Evolutionary conservation across 108 stramenopile species (phyloP).

Genomic region (Parietichytrium sp.): DNA sequence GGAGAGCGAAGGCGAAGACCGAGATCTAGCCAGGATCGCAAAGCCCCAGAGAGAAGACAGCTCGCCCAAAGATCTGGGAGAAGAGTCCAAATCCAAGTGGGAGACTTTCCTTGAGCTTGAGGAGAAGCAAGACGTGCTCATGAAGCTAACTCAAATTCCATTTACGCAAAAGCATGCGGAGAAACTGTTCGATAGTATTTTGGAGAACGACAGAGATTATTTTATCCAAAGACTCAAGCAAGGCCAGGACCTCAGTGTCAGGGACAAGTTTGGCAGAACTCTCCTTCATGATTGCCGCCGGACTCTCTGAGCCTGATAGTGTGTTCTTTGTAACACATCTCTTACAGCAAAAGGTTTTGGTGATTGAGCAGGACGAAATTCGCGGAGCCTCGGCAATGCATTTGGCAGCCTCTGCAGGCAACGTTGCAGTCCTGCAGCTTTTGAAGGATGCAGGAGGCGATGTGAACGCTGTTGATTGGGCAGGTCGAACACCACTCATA

Average conservation of each 20-base stretch:
- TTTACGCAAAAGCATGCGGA: neutral
- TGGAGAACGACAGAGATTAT: neutral
- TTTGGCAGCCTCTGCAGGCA: neutral
- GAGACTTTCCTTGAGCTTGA: neutral
- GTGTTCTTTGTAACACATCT: neutral
- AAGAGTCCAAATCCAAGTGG: too few relatives aligned
- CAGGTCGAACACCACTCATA: neutral
- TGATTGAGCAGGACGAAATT: neutral
- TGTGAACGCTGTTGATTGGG: neutral
- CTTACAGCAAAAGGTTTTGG: neutral
- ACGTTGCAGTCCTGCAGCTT: neutral
- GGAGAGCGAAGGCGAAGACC: too few relatives aligned
- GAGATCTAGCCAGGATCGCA: too few relatives aligned
- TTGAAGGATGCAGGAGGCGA: neutral
- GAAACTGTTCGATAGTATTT: neutral
- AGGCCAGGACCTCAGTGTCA: neutral
- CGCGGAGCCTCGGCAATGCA: neutral
- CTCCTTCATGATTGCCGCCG: neutral
- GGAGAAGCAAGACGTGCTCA: neutral
- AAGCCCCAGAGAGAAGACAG: too few relatives aligned
- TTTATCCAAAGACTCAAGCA: neutral
- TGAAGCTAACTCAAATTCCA: neutral
- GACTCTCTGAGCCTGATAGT: neutral
- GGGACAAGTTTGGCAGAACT: neutral
- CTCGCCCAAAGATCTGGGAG: too few relatives aligned